Evolutionary conservation across 2,329 filamentous ascomycete genomes (phyloP).

Genomic region (Microdochium trichocladiopsis): DNA sequence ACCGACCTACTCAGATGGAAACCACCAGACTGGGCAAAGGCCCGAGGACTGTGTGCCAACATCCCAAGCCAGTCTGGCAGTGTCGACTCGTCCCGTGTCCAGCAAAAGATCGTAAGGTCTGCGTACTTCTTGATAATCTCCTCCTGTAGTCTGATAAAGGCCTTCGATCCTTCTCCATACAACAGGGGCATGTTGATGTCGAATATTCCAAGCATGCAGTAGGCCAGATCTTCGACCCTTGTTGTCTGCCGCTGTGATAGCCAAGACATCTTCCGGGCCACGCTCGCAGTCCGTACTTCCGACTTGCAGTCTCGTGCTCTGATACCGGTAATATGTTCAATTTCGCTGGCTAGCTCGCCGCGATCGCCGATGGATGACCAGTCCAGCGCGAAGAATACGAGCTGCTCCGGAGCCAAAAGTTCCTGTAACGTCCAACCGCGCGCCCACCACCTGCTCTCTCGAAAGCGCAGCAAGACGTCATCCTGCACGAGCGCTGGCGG

Average conservation of each 20-base stretch:
- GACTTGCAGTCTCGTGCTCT: not conserved
- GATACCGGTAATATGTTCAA: not conserved
- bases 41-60: not conserved
- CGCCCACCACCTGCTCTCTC: conserved; percentile 1
- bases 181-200: conserved; percentile 13
- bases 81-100: not conserved
- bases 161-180: conserved; percentile 11
- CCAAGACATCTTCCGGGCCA: conserved; percentile 13
- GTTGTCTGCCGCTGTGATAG: conserved; percentile 8
- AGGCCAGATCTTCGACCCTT: conserved; percentile 10
- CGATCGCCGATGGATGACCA: conserved; percentile 1
- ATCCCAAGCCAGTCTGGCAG: not conserved
- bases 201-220: conserved; percentile 13
- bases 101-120: not conserved
- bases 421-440: conserved; percentile 2
- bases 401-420: not conserved
- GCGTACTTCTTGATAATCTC: not conserved
- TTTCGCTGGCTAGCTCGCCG: not conserved
- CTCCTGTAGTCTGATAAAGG: conserved; percentile 7
- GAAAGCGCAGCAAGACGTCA: too few species aligned
- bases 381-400: not conserved
- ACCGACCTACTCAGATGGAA: not conserved
- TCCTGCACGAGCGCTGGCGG: too few species aligned
- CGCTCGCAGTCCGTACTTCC: not conserved
- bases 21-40: not conserved